A percentile compares a stretch with the other conserved stretches of the same genome.
phyloP scores from a whole-genome alignment of 2,329 filamentous ascomycete genomes.

The Neonectria ditissima region DNA sequence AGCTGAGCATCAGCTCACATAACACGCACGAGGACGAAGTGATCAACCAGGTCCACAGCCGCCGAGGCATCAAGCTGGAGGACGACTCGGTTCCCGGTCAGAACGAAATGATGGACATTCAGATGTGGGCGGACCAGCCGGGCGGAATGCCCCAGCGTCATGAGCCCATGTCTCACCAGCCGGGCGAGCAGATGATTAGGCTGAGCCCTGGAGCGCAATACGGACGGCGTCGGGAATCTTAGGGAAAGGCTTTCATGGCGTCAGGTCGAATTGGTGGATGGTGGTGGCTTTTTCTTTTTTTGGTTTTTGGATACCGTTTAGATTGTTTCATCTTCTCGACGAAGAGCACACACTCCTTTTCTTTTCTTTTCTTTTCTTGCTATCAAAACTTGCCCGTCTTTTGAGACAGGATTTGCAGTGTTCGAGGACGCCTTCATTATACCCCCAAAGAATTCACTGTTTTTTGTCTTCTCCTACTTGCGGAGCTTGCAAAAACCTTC shows the following conservation, averaged over 20 bases:
- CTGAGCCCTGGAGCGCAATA: conserved; percentile 40
- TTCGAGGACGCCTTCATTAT: conserved; percentile 38
- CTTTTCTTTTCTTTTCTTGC: conserved; percentile 20
- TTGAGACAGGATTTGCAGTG: conserved; percentile 24
- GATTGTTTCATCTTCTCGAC: conserved; percentile 50
- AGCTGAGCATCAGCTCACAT: conserved; percentile 53
- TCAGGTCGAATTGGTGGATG: conserved; percentile 19
- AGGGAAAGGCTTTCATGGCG: conserved; percentile 14
- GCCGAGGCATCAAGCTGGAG: conserved; percentile 43
- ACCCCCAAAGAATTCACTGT: conserved; percentile 34
- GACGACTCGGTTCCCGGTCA: conserved; percentile 38
- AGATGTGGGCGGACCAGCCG: conserved; percentile 46
- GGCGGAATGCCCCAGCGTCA: conserved; percentile 34
- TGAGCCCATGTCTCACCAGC: conserved; percentile 35
- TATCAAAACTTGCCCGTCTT: conserved; percentile 18
- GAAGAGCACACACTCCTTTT: conserved; percentile 46
- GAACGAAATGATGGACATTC: conserved; percentile 45
- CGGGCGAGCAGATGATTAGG: conserved; percentile 34
- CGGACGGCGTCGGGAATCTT: conserved; percentile 40
- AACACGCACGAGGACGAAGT: conserved; percentile 50
- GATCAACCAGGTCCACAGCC: conserved; percentile 49
- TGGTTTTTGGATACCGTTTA: conserved; percentile 39
- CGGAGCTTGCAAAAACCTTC: conserved; percentile 23
- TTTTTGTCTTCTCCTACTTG: conserved; percentile 16
- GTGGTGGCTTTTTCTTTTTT: conserved; percentile 16